A percentile compares a stretch with the other conserved stretches of the same genome.
These are phyloP conservation scores for Staphylotrichum longicolle DNA, from an alignment of 495 filamentous ascomycete species.

Conservation along the genomic window DNA sequence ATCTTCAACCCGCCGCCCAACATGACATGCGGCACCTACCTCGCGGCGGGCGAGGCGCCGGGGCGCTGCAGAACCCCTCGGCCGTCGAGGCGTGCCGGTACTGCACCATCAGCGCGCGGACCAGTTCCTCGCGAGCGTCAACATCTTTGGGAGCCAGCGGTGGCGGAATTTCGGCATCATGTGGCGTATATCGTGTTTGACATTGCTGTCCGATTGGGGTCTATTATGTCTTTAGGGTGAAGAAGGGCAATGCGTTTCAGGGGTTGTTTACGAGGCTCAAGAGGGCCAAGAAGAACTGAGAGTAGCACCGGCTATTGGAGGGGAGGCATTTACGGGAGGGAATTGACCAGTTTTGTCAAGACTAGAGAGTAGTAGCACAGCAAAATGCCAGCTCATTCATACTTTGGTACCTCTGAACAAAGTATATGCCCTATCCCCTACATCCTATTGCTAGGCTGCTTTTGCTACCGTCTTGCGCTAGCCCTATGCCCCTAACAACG, in stretches of 20 bases:
- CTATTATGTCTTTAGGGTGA: slow-evolving; percentile 55
- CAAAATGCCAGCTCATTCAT: too few relatives aligned
- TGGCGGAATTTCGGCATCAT: slow-evolving; percentile 57
- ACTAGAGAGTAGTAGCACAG: too few relatives aligned
- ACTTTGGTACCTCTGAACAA: too few relatives aligned
- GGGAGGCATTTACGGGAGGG: too few relatives aligned
- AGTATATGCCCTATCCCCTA: too few relatives aligned
- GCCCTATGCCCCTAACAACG: too few relatives aligned
- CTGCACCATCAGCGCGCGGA: slow-evolving; percentile 48
- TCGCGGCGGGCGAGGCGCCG: slow-evolving; percentile 24
- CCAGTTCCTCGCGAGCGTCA: slow-evolving; percentile 45
- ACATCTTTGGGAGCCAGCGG: slow-evolving; percentile 48
- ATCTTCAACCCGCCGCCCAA: slow-evolving; percentile 49
- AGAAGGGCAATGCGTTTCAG: slow-evolving; percentile 6
- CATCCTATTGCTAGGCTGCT: too few relatives aligned
- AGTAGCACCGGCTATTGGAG: too few relatives aligned
- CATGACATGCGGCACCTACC: slow-evolving; percentile 32
- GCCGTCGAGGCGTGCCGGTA: slow-evolving; percentile 46
- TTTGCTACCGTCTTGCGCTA: too few relatives aligned
- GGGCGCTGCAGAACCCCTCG: slow-evolving; percentile 48
- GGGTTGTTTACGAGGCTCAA: neutral
- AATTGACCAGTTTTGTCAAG: too few relatives aligned
- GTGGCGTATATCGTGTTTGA: slow-evolving; percentile 56
- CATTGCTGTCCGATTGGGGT: slow-evolving; percentile 45
- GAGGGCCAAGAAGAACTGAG: slow-evolving; percentile 11